Base-by-base conservation (phyloP, 73 alveolate genomes). In the Halteria grandinella region DNA sequence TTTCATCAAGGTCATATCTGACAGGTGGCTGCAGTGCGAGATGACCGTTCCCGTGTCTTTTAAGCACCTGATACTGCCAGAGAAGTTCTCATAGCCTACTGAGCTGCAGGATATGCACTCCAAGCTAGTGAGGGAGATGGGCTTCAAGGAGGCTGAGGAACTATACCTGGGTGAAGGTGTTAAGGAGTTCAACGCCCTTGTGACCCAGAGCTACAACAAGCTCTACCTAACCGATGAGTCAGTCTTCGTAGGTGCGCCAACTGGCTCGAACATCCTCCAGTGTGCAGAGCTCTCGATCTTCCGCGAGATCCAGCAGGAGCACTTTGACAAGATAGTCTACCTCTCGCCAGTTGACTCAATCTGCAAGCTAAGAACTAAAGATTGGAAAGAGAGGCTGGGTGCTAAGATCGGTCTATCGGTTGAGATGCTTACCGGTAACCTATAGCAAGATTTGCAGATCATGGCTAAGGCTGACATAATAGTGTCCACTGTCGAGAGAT, bases 51-150 rank as follows among this genome's bases (percentile, higher is more conserved):
- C 99, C 0, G 91, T 97, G 43, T 89, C 98, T 55, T 98, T 98
- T 77, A 93, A 91, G 81, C 95, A 95, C 83, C 88, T 98, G 50
- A 96, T 98, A 55, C 87, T 98, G 59, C 99, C 99, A 24, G 99
- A 97, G 85, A 97, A 96, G 88, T 90, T 88, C 89, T 85, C 90
- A 47, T 93, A 97, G 17, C 90, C 83, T 28, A 91, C 94, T 0
- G 90, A 87, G 69, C 47, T 88, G 77, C 47, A 39, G 24, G 93
- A 79, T 48, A 37, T 87, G 88, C 98, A 75, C 62, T 78, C 82
- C 24, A 72, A 86, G 79, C 87, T 87, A 48, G 87, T 76, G 37
- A 80, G 86, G 57, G 92, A 84, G 59, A 69, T 87, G 84, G 82
- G 87, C 86, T 60, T 69, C 21, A 88, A 82, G 54, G 92, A 88